These are phyloP conservation scores for Colletotrichum sp. DNA, from an alignment of 2,329 filamentous ascomycete genomes.

Conservation along the genomic window DNA sequence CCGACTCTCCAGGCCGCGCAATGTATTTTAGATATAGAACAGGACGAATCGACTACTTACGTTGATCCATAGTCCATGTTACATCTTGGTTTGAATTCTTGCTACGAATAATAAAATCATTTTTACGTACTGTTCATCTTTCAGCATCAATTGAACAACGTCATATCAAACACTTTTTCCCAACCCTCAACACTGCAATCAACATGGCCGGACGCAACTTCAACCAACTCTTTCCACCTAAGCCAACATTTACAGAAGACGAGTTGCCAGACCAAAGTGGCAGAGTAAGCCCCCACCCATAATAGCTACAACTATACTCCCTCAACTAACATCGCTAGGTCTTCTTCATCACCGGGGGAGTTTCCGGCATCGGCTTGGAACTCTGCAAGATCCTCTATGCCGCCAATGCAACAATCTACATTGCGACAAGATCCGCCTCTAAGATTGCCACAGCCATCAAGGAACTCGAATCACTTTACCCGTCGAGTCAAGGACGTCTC, in stretches of 20 bases:
- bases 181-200: not conserved
- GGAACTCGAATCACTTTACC: not conserved
- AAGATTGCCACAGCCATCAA: constrained; percentile 50
- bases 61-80: not conserved
- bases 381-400: constrained; percentile 58
- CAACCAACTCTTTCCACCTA: constrained; percentile 32
- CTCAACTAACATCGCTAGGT: constrained; percentile 33
- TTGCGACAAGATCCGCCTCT: constrained; percentile 51
- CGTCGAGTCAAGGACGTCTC: constrained; percentile 42
- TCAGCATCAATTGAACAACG: not conserved
- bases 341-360: constrained; percentile 53
- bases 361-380: constrained; percentile 54
- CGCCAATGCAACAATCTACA: constrained; percentile 58
- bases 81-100: not conserved
- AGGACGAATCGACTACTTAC: not conserved
- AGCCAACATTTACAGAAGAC: constrained; percentile 45
- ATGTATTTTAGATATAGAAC: not conserved
- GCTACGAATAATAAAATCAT: no score
- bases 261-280: constrained; percentile 44
- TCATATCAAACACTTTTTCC: not conserved
- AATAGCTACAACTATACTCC: no score
- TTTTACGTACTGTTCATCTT: no score
- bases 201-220: not conserved
- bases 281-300: constrained; percentile 27
- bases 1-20: not conserved